Evolutionary conservation across 108 stramenopile genomes (phyloP).

Genomic region (Epipyxis sp.): DNA sequence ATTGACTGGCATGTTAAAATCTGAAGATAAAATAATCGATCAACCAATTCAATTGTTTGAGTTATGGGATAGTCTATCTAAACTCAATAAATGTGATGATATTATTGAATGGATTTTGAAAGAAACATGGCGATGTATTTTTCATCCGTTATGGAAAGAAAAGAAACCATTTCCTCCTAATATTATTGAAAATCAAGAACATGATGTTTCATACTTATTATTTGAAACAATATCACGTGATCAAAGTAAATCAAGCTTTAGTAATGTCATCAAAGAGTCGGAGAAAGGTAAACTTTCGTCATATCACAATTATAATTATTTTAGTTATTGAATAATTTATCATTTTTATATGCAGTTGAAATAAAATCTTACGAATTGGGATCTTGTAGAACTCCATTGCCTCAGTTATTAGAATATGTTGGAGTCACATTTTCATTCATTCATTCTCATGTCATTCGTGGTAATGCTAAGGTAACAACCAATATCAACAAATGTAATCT

Average conservation of each 20-base stretch:
- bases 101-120: neutral
- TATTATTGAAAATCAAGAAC: too few species aligned
- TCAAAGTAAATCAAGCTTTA: too few species aligned
- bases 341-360: too few species aligned
- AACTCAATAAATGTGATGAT: neutral
- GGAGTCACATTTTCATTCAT: slow-evolving; percentile 8
- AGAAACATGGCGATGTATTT: slow-evolving; percentile 1
- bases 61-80: neutral
- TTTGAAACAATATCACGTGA: too few species aligned
- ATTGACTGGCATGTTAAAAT: neutral
- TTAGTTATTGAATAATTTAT: too few species aligned
- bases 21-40: slow-evolving; percentile 17
- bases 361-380: too few species aligned
- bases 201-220: too few species aligned
- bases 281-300: too few species aligned
- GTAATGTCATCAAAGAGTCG: too few species aligned
- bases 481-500: neutral
- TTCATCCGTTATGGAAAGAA: slow-evolving; percentile 23
- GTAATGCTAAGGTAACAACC: neutral
- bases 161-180: slow-evolving; percentile 13
- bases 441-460: neutral
- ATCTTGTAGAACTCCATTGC: too few species aligned
- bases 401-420: neutral
- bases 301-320: too few species aligned
- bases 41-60: neutral